Percentiles rank a stretch among this genome's conserved stretches.
phyloP scores from a whole-genome alignment of 75 land plant species.

The Pinus albicaulis region DNA sequence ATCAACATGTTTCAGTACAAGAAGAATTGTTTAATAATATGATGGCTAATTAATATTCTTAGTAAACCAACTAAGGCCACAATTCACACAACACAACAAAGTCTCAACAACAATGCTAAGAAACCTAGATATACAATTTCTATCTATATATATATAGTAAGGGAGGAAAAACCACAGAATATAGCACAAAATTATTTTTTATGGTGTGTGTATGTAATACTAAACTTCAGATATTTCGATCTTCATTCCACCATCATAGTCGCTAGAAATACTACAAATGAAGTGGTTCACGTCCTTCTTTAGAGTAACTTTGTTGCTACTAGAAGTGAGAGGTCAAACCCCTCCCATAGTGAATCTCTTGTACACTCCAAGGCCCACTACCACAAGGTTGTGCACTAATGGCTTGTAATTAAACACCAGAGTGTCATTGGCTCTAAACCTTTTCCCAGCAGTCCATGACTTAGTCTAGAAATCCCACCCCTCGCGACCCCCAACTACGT shows the following conservation, averaged over 20 bases:
- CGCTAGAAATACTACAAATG: conserved; percentile 33
- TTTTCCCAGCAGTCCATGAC: conserved; percentile 36
- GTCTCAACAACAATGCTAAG: too few species aligned
- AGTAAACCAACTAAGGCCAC: too few species aligned
- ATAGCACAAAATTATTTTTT: too few species aligned
- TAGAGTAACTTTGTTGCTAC: conserved; percentile 28
- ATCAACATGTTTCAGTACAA: too few species aligned
- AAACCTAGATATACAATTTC: too few species aligned
- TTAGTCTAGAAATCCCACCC: conserved; percentile 56
- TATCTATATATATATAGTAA: too few species aligned
- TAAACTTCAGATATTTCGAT: conserved; percentile 13
- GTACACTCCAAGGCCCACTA: conserved; percentile 22
- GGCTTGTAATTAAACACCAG: conserved; percentile 33
- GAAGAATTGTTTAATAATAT: too few species aligned
- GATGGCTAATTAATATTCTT: too few species aligned
- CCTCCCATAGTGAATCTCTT: conserved; percentile 13
- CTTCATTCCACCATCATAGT: conserved; percentile 39
- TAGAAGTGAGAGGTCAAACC: background rate
- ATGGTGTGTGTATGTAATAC: too few species aligned
- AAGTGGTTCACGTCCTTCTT: conserved; percentile 26
- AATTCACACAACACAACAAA: too few species aligned
- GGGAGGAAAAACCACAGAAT: too few species aligned
- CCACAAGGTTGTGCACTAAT: conserved; percentile 24
- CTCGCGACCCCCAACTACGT: conserved; percentile 37
- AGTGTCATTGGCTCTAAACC: conserved; percentile 39